Evolutionary conservation across 192 early-diverging fungal species (phyloP).

Genomic region (Paraglomus brasilianum): DNA sequence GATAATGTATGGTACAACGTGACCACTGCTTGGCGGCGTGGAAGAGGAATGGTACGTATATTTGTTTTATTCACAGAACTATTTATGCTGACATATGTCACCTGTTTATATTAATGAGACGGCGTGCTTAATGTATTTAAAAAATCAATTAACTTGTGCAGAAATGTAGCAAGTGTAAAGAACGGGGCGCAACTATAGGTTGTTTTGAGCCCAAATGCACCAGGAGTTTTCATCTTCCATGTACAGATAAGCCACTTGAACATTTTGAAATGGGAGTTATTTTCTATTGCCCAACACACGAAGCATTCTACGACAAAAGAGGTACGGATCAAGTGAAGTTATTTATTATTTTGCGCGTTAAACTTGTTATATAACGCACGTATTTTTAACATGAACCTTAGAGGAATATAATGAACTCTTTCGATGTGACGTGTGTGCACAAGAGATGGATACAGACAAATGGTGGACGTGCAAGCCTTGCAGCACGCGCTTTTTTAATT

Average conservation of each 20-base stretch:
- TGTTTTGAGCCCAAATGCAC: slow-evolving; percentile 85
- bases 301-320: slow-evolving; percentile 48
- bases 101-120: not conserved
- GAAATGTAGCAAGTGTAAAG: slow-evolving; percentile 73
- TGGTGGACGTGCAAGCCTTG: slow-evolving; percentile 68
- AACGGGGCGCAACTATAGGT: slow-evolving; percentile 81
- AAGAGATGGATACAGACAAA: slow-evolving; percentile 52
- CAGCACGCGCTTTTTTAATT: slow-evolving; percentile 61
- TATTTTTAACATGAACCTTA: slow-evolving; percentile 3
- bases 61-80: not conserved
- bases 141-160: slow-evolving; percentile 31
- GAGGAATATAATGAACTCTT: slow-evolving; percentile 68
- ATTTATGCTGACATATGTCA: not conserved
- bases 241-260: slow-evolving; percentile 67
- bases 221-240: slow-evolving; percentile 80
- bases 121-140: not conserved
- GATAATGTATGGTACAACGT: slow-evolving; percentile 85
- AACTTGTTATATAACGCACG: not conserved
- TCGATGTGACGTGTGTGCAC: slow-evolving; percentile 67
- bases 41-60: slow-evolving; percentile 64
- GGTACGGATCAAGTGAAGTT: slow-evolving; percentile 37
- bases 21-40: slow-evolving; percentile 67
- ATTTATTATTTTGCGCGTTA: not conserved
- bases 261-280: slow-evolving; percentile 78
- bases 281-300: slow-evolving; percentile 87